Evolutionary conservation across 139 green algal genomes (phyloP).

Genomic region (Pleodorina starrii): DNA sequence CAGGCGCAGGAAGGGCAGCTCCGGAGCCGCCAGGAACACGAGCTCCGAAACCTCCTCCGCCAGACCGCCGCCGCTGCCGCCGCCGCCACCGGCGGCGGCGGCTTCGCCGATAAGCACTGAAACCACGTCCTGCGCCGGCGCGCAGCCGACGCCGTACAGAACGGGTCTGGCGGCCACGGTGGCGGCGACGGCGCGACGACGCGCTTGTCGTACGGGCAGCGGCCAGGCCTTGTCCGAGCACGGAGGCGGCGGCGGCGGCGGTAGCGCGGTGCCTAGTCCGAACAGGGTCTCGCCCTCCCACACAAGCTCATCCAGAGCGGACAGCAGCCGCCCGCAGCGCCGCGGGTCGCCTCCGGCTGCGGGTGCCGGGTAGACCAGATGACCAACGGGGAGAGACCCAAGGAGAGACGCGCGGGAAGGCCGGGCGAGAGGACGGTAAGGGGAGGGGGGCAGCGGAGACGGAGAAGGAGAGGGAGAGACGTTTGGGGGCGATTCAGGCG

Average conservation of each 20-base stretch:
- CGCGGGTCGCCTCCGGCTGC: neutral
- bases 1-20: neutral
- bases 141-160: neutral
- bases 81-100: neutral
- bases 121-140: conserved; percentile 5
- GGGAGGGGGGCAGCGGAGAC: neutral
- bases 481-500: neutral
- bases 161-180: neutral
- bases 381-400: too few species aligned
- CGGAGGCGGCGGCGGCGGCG: neutral
- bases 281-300: neutral
- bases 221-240: neutral
- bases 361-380: too few species aligned
- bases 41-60: conserved; percentile 2
- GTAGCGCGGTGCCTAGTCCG: neutral
- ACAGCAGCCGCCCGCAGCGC: neutral
- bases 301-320: neutral
- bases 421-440: neutral
- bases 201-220: neutral
- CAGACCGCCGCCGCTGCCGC: neutral
- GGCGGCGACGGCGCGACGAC: neutral
- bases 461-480: neutral
- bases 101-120: neutral
- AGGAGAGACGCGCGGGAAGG: too few species aligned
- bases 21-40: neutral